Percentiles rank a stretch among this genome's conserved stretches.
phyloP scores from a whole-genome alignment of 2,329 filamentous ascomycete genomes.

The Diaporthe ilicicola region DNA sequence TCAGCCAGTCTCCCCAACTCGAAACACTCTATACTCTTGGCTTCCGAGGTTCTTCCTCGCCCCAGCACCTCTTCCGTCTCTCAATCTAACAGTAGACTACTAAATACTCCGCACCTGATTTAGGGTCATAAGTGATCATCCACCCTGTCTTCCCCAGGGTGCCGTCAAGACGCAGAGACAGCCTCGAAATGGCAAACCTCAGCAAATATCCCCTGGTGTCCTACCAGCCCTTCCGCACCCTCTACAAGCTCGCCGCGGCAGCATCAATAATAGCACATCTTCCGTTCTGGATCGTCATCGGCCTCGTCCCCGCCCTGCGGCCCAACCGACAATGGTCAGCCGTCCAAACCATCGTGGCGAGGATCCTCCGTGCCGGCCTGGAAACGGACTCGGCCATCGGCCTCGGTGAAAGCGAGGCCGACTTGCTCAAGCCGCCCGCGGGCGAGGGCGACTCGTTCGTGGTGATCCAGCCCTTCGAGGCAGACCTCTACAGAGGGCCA shows the following conservation, averaged over 20 bases:
- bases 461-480: slow-evolving; percentile 55
- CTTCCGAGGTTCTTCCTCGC: too few relatives aligned
- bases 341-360: slow-evolving; percentile 28
- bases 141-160: too few relatives aligned
- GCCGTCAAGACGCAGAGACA: neutral
- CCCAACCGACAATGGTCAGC: slow-evolving; percentile 31
- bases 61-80: too few relatives aligned
- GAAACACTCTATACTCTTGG: too few relatives aligned
- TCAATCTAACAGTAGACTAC: too few relatives aligned
- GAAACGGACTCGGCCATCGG: slow-evolving; percentile 7
- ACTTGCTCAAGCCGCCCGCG: slow-evolving; percentile 22
- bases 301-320: slow-evolving; percentile 32
- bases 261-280: slow-evolving; percentile 24
- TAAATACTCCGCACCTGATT: too few relatives aligned
- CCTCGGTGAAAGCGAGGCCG: slow-evolving; percentile 26
- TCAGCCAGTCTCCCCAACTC: too few relatives aligned
- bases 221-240: slow-evolving; percentile 31
- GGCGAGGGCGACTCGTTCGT: slow-evolving; percentile 24
- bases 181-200: slow-evolving; percentile 9
- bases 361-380: neutral
- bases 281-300: slow-evolving; percentile 28
- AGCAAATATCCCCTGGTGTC: slow-evolving; percentile 28
- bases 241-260: slow-evolving; percentile 23
- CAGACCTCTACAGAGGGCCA: slow-evolving; percentile 35
- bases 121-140: neutral